Percentiles rank a stretch among this genome's conserved stretches.
These are phyloP conservation scores for Ophiocordyceps camponoti-saundersi DNA, from an alignment of 2,329 filamentous ascomycete species.

Conservation along the genomic window DNA sequence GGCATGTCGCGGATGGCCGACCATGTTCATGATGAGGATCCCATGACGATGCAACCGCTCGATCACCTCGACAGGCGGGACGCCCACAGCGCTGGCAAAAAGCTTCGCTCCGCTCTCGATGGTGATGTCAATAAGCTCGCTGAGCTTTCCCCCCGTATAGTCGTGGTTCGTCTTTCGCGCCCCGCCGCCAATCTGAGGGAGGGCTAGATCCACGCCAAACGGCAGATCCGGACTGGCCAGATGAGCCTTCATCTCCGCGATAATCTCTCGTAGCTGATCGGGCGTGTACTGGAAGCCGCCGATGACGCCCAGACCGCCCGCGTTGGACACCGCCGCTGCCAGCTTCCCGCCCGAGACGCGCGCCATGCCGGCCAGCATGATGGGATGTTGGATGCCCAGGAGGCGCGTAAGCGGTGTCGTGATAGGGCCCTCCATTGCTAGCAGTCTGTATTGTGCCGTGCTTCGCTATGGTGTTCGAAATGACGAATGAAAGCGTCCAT, in stretches of 20 bases:
- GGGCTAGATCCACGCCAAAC: conserved; percentile 81
- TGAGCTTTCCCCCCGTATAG: conserved; percentile 78
- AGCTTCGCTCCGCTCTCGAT: conserved; percentile 70
- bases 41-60: conserved; percentile 62
- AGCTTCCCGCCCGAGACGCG: conserved; percentile 62
- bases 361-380: conserved; percentile 90
- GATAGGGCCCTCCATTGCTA: conserved; percentile 24
- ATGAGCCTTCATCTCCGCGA: conserved; percentile 69
- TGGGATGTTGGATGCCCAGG: conserved; percentile 70
- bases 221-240: conserved; percentile 51
- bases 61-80: conserved; percentile 60
- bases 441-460: neutral
- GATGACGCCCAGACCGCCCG: conserved; percentile 67
- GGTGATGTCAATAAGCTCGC: conserved; percentile 74
- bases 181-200: conserved; percentile 71
- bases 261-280: conserved; percentile 57
- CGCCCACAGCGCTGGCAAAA: conserved; percentile 78
- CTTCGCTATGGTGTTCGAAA: neutral
- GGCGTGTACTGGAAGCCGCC: conserved; percentile 59
- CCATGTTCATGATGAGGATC: conserved; percentile 93
- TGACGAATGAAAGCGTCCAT: neutral
- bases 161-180: conserved; percentile 90
- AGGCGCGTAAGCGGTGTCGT: conserved; percentile 64
- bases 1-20: conserved; percentile 81
- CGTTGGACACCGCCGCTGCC: conserved; percentile 76